Evolutionary conservation across 2,329 filamentous ascomycete species (phyloP).

Genomic region (Penicillium fuscoglaucum): DNA sequence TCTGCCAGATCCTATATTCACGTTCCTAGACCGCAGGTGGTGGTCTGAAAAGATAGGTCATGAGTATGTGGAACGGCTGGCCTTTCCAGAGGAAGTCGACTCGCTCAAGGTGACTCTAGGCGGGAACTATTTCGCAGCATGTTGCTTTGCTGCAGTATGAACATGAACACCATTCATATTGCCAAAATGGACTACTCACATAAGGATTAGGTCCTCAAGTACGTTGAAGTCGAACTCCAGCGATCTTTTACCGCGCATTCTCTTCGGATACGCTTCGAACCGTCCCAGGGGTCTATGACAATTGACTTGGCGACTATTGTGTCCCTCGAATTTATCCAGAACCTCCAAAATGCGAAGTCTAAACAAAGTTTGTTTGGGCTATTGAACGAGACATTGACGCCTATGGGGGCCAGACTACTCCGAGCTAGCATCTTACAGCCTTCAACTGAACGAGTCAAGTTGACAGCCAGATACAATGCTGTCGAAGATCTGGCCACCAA

Average conservation of each 20-base stretch:
- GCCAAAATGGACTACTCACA: slow-evolving; percentile 16
- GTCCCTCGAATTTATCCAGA: slow-evolving; percentile 87
- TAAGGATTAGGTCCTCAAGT: slow-evolving; percentile 68
- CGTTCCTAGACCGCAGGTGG: slow-evolving; percentile 70
- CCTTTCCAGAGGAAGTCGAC: slow-evolving; percentile 76
- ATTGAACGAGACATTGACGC: slow-evolving; percentile 79
- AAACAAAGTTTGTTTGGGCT: slow-evolving; percentile 81
- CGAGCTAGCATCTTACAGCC: slow-evolving; percentile 87
- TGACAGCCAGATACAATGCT: slow-evolving; percentile 75
- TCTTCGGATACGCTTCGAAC: slow-evolving; percentile 80
- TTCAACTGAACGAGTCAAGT: slow-evolving; percentile 68
- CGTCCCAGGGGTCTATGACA: slow-evolving; percentile 91
- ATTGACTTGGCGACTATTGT: slow-evolving; percentile 87
- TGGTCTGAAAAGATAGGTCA: slow-evolving; percentile 80
- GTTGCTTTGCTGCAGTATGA: slow-evolving; percentile 79
- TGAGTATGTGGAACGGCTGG: slow-evolving; percentile 75
- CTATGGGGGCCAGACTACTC: slow-evolving; percentile 83
- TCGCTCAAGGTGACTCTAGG: slow-evolving; percentile 75
- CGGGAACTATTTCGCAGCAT: slow-evolving; percentile 84
- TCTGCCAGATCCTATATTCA: slow-evolving; percentile 61
- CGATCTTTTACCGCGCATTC: slow-evolving; percentile 75
- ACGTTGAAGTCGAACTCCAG: slow-evolving; percentile 69
- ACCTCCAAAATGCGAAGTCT: slow-evolving; percentile 73
- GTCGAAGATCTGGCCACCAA: slow-evolving; percentile 77
- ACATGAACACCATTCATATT: slow-evolving; percentile 34